These are phyloP conservation scores for Chalciporus piperatoides DNA, from an alignment of 1,284 basidiomycete genomes.

Conservation along the genomic window DNA sequence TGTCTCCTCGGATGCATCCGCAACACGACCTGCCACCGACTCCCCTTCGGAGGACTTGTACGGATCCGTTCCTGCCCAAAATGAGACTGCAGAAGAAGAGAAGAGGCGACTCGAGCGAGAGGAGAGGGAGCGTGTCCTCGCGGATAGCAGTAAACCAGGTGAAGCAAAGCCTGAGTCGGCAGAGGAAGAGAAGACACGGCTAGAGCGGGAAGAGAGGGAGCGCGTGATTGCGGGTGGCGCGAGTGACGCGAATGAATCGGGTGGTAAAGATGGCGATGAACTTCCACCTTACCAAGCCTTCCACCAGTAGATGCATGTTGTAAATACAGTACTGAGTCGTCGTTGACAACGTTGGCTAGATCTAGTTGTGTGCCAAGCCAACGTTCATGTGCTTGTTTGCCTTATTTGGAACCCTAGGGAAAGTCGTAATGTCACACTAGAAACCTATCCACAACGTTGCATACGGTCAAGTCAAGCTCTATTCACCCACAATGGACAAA, in stretches of 20 bases:
- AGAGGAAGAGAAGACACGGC: conserved; percentile 64
- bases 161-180: conserved; percentile 43
- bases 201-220: conserved; percentile 65
- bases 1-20: conserved; percentile 45
- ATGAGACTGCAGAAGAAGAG: conserved; percentile 50
- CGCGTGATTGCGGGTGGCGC: conserved; percentile 41
- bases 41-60: conserved; percentile 32
- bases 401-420: conserved; percentile 21
- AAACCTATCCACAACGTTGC: neutral
- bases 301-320: conserved; percentile 9
- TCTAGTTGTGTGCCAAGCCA: too few relatives aligned
- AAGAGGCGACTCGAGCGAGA: conserved; percentile 45
- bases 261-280: conserved; percentile 44
- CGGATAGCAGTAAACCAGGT: conserved; percentile 11
- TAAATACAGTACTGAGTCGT: neutral
- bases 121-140: conserved; percentile 36
- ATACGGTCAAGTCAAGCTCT: neutral
- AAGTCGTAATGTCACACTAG: neutral
- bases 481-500: conserved; percentile 52
- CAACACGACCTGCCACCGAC: conserved; percentile 16
- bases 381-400: conserved; percentile 2
- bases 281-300: conserved; percentile 67
- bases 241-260: conserved; percentile 5
- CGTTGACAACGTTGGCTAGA: too few relatives aligned
- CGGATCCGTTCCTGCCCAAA: conserved; percentile 19